A percentile compares a stretch with the other conserved stretches of the same genome.
Conservation (phyloP, 2,329 filamentous ascomycete species). For the Stagonosporopsis chrysanthemi region DNA sequence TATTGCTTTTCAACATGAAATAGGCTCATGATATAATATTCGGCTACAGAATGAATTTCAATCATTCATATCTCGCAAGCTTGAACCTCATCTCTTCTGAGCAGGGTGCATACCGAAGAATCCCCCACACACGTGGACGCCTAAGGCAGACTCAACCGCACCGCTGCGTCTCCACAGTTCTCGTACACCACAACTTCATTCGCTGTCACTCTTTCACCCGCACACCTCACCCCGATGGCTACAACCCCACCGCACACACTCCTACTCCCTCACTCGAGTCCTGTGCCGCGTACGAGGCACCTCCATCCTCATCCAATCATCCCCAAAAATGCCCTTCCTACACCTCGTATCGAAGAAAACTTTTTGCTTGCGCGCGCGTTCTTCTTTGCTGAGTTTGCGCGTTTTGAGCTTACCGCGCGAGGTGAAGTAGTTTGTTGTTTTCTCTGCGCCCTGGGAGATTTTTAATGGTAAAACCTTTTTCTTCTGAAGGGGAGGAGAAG, state of each 20-base stretch:
- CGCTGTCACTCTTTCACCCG: background rate
- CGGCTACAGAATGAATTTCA: background rate
- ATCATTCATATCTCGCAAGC: background rate
- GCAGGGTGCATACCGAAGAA: background rate
- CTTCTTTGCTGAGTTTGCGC: conserved; percentile 19
- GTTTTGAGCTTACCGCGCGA: conserved; percentile 25
- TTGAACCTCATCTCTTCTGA: too few species aligned
- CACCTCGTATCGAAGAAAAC: conserved; percentile 31
- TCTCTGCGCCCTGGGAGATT: conserved; percentile 24
- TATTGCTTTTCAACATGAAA: background rate
- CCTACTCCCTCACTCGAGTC: background rate
- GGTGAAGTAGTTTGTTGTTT: conserved; percentile 21
- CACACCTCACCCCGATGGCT: background rate
- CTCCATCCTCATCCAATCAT: conserved; percentile 36
- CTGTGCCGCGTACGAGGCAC: background rate
- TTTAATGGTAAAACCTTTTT: too few species aligned
- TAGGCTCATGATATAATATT: background rate
- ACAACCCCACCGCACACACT: background rate
- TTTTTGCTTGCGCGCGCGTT: conserved; percentile 24
- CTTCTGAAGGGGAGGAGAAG: too few species aligned
- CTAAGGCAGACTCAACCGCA: conserved; percentile 3
- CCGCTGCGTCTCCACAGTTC: background rate
- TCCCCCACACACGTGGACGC: background rate
- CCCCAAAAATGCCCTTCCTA: conserved; percentile 30
- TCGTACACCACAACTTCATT: background rate